Conservation (phyloP, 129 eudicot genomes). For the Lactuca sativa region DNA sequence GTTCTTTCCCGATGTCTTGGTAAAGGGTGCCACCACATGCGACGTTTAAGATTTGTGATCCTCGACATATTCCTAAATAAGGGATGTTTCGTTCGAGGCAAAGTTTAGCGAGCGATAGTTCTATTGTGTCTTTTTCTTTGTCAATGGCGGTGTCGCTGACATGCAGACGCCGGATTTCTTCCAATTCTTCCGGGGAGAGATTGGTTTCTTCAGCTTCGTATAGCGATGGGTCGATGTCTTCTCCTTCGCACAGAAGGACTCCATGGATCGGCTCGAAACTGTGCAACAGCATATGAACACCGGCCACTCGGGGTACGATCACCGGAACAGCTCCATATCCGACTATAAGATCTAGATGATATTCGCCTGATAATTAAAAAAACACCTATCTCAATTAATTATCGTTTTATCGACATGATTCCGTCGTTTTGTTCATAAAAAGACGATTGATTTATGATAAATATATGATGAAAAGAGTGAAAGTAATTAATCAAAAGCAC, state of each 20-base stretch:
- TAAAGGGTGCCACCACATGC: slow-evolving; percentile 94
- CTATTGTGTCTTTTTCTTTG: slow-evolving; percentile 86
- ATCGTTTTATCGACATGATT: too few species aligned
- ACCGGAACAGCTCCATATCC: slow-evolving; percentile 94
- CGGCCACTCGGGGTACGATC: slow-evolving; percentile 82
- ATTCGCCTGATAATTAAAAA: slow-evolving; percentile 55
- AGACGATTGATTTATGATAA: not conserved
- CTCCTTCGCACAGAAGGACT: slow-evolving; percentile 95
- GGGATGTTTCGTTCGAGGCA: slow-evolving; percentile 92
- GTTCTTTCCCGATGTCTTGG: slow-evolving; percentile 75
- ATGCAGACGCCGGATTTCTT: slow-evolving; percentile 62
- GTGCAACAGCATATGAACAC: slow-evolving; percentile 68
- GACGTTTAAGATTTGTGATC: slow-evolving; percentile 85
- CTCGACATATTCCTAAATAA: slow-evolving; percentile 85
- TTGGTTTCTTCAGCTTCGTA: slow-evolving; percentile 48
- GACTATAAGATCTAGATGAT: slow-evolving; percentile 88
- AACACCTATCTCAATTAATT: too few species aligned
- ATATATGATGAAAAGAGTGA: not conserved
- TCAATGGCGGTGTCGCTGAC: slow-evolving; percentile 86
- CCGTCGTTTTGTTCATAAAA: too few species aligned
- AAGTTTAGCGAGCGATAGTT: slow-evolving; percentile 73
- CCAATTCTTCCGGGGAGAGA: slow-evolving; percentile 62
- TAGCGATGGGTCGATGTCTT: slow-evolving; percentile 83
- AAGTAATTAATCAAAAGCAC: not conserved
- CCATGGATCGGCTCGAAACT: slow-evolving; percentile 97